Evolutionary conservation across 805 yeast genomes (phyloP).

Genomic region (Saccharomycopsis fodiens): DNA sequence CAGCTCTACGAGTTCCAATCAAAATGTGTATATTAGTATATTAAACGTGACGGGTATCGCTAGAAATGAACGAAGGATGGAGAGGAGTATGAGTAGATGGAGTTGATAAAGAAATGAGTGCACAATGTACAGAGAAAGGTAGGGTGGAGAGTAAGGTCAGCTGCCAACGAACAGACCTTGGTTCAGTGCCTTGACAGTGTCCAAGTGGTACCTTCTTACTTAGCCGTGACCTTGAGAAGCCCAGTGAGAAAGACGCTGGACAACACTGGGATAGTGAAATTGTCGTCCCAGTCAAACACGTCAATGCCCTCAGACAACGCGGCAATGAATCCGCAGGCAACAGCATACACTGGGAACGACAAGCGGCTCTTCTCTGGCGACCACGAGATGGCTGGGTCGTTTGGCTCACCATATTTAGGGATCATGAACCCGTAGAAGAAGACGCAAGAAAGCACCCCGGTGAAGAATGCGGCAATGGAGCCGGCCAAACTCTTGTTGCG

Average conservation of each 20-base stretch:
- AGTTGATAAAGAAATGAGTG: not conserved
- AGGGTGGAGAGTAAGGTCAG: too few species aligned
- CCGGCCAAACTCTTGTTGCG: constrained; percentile 85
- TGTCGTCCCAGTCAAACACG: constrained; percentile 75
- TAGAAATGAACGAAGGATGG: not conserved
- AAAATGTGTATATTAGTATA: not conserved
- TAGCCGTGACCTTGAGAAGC: constrained; percentile 23
- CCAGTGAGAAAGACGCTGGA: constrained; percentile 59
- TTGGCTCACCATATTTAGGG: constrained; percentile 52
- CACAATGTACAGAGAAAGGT: too few species aligned
- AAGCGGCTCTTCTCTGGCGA: constrained; percentile 50
- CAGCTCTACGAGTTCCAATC: too few species aligned
- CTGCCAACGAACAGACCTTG: too few species aligned
- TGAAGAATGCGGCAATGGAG: constrained; percentile 71
- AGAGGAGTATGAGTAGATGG: not conserved
- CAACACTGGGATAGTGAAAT: constrained; percentile 86
- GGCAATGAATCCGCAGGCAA: constrained; percentile 72
- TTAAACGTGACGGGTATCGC: not conserved
- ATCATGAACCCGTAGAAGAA: constrained; percentile 66
- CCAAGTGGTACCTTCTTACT: not conserved
- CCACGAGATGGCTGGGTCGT: constrained; percentile 50
- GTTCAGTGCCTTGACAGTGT: not conserved
- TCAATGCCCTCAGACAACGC: constrained; percentile 83
- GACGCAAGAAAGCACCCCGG: constrained; percentile 63
- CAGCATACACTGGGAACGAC: constrained; percentile 43